A percentile compares a stretch with the other conserved stretches of the same genome.
Evolutionary conservation across 2,329 filamentous ascomycete species (phyloP).

Genomic region (Fusarium sp.): DNA sequence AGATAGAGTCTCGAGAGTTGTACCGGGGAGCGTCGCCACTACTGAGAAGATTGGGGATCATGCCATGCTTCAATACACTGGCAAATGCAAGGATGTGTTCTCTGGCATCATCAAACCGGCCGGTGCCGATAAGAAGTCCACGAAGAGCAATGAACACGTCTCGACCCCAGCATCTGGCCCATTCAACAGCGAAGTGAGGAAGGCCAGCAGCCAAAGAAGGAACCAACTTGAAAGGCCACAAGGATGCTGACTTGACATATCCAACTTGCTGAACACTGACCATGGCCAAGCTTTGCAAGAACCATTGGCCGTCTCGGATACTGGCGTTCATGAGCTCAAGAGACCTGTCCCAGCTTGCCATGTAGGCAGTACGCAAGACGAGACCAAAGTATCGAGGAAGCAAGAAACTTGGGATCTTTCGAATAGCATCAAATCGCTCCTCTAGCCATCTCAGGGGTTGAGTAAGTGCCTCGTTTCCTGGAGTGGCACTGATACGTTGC

Average conservation of each 20-base stretch:
- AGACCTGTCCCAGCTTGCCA: constrained; percentile 81
- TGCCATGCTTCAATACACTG: constrained; percentile 96
- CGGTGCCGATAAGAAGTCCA: constrained; percentile 90
- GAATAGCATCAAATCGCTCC: constrained; percentile 86
- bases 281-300: constrained; percentile 88
- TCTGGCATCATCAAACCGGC: constrained; percentile 86
- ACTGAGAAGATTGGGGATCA: constrained; percentile 95
- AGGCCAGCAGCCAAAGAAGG: constrained; percentile 91
- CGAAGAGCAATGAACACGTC: constrained; percentile 97
- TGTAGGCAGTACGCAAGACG: constrained; percentile 87
- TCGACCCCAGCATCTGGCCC: constrained; percentile 97
- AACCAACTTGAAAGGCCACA: constrained; percentile 87
- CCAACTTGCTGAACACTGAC: constrained; percentile 93
- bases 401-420: constrained; percentile 87
- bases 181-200: constrained; percentile 92
- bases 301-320: constrained; percentile 84
- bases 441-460: constrained; percentile 82
- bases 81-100: constrained; percentile 96
- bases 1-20: constrained; percentile 95
- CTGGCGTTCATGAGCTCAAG: constrained; percentile 84
- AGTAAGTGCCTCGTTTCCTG: constrained; percentile 71
- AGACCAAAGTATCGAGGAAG: constrained; percentile 94
- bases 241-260: constrained; percentile 86
- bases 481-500: constrained; percentile 74
- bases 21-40: constrained; percentile 89